Percentiles rank a stretch among this genome's conserved stretches.
Conservation (phyloP, 139 green algal species). For the Chlorella vulgaris region DNA sequence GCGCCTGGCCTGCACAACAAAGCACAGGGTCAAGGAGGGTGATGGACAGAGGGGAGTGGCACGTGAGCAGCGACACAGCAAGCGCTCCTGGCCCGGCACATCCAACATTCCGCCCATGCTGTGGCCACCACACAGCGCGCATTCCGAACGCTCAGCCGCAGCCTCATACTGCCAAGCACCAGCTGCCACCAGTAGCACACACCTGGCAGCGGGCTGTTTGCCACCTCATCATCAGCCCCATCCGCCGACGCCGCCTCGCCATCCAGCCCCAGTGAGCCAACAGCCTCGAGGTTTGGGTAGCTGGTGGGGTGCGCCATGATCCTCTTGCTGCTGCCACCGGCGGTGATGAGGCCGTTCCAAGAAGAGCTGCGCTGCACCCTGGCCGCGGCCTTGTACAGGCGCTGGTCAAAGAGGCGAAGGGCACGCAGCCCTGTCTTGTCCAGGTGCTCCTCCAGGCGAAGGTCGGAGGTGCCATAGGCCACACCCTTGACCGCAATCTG, state of each 20-base stretch:
- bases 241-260: neutral
- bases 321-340: constrained; percentile 39
- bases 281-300: constrained; percentile 33
- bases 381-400: constrained; percentile 39
- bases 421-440: constrained; percentile 23
- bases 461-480: constrained; percentile 38
- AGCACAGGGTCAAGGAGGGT: neutral
- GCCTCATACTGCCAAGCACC: no score
- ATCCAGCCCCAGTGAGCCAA: constrained; percentile 6
- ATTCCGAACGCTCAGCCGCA: no score
- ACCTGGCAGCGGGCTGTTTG: neutral
- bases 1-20: neutral
- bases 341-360: constrained; percentile 43
- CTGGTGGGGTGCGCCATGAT: constrained; percentile 44
- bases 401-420: constrained; percentile 58
- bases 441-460: constrained; percentile 56
- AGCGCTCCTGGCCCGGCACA: no score
- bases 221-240: neutral
- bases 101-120: no score
- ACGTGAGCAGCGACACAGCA: neutral
- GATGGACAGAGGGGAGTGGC: neutral
- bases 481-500: constrained; percentile 59
- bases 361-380: constrained; percentile 28
- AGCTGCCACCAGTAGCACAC: no score
- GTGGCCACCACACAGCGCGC: no score